A percentile compares a stretch with the other conserved stretches of the same genome.
Evolutionary conservation across 1,139 yeast genomes (phyloP).

Genomic region (Yamadazyma aaseri): DNA sequence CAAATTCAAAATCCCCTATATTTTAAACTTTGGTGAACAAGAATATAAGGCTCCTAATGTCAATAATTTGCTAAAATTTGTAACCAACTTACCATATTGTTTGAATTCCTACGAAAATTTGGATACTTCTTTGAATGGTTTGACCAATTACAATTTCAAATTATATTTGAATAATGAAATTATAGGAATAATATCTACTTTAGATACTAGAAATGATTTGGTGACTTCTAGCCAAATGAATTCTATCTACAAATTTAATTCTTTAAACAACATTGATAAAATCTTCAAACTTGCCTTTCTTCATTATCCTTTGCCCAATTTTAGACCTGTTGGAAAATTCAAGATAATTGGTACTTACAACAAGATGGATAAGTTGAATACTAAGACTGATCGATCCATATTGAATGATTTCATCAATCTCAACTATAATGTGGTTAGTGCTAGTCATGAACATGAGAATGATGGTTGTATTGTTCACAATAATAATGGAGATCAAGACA

Average conservation of each 20-base stretch:
- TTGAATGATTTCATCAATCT: slow-evolving; percentile 37
- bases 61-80: slow-evolving; percentile 16
- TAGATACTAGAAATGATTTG: slow-evolving; percentile 32
- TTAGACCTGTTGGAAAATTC: slow-evolving; percentile 48
- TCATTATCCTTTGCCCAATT: slow-evolving; percentile 53
- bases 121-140: slow-evolving; percentile 28
- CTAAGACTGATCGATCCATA: slow-evolving; percentile 33
- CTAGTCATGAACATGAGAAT: slow-evolving; percentile 57
- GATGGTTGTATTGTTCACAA: slow-evolving; percentile 47
- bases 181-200: slow-evolving; percentile 28
- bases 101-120: slow-evolving; percentile 3
- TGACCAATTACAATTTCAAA: slow-evolving; percentile 36
- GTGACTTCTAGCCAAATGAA: slow-evolving; percentile 34
- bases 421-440: slow-evolving; percentile 45
- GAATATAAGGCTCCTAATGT: slow-evolving; percentile 14
- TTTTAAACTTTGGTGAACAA: slow-evolving; percentile 43
- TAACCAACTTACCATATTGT: slow-evolving; percentile 39
- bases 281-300: slow-evolving; percentile 41
- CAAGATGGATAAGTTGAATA: slow-evolving; percentile 39
- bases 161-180: slow-evolving; percentile 15
- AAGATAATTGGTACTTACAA: slow-evolving; percentile 49
- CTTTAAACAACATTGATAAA: slow-evolving; percentile 8
- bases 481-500: slow-evolving; percentile 7
- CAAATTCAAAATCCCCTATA: slow-evolving; percentile 27
- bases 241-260: slow-evolving; percentile 24